A percentile compares a stretch with the other conserved stretches of the same genome.
Evolutionary conservation across 768 basidiomycete species (phyloP).

Genomic region (Termitomyces sp.): DNA sequence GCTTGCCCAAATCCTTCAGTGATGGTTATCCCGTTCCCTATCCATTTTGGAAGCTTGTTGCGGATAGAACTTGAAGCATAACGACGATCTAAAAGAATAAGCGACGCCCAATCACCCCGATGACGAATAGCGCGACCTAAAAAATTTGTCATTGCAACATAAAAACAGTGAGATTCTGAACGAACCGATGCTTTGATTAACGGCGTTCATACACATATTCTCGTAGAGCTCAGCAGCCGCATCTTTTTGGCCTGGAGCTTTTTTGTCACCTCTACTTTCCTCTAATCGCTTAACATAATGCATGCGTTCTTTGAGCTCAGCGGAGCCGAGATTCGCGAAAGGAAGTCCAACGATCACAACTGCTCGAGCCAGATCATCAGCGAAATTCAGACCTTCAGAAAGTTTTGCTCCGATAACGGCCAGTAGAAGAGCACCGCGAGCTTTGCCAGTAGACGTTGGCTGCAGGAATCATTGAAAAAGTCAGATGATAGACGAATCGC

Average conservation of each 20-base stretch:
- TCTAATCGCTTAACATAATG: conserved; percentile 72
- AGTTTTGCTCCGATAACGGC: conserved; percentile 97
- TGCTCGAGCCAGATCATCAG: conserved; percentile 77
- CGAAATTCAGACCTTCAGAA: conserved; percentile 85
- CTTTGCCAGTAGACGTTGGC: conserved; percentile 22
- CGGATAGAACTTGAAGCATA: conserved; percentile 68
- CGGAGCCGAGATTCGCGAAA: conserved; percentile 87
- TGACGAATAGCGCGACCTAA: conserved; percentile 92
- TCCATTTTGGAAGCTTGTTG: conserved; percentile 88
- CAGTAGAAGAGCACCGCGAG: conserved; percentile 74
- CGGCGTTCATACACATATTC: conserved; percentile 89
- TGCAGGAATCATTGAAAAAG: not conserved
- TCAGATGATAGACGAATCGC: not conserved
- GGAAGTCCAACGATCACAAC: conserved; percentile 89
- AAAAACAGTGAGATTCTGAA: not conserved
- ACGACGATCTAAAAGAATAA: conserved; percentile 82
- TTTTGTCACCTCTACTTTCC: conserved; percentile 31
- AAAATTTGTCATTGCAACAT: not conserved
- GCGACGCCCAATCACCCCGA: conserved; percentile 83
- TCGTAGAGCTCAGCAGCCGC: conserved; percentile 83
- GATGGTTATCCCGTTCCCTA: conserved; percentile 55
- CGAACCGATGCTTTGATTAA: conserved; percentile 96
- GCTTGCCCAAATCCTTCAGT: conserved; percentile 68
- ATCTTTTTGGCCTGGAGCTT: conserved; percentile 42
- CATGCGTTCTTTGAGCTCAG: conserved; percentile 89